Evolutionary conservation across 1,284 basidiomycete species (phyloP), one percentile per base, ranked within the genome.

Genomic region (Microbotryum saponariae): DNA sequence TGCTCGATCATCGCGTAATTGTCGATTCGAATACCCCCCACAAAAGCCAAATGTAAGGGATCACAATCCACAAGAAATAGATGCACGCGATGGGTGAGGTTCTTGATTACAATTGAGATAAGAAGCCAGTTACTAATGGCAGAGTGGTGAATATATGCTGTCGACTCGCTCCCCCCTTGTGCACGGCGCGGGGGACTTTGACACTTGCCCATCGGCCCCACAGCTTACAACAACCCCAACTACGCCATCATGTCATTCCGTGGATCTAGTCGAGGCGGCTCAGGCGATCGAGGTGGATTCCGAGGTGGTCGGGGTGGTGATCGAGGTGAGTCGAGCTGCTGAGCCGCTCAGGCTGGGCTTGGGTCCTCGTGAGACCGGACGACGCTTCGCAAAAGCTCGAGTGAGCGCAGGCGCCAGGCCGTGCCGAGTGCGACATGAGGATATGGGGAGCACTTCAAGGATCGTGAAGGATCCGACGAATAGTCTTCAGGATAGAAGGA

Each of bases 281-380:
- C 44, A n/a, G 25, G 33, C 50, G 44, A 46, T 16, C 59, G 66
- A 27, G 66, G 66, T 16, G 58, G 54, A 27, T 67, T 61, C 63
- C 25, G 65, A 21, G 61, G 66, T 33, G 64, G 58, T 45, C 54
- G 66, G 37, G 61, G 70, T 25, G 68, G 68, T 23, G 64, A 60
- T 44, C 51, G 56, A 42, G 60, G 59, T 63, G n/a, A 46, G 59
- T 58, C 37, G 37, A 16, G 37, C 37, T 42, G 37, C 37, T 42
- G 37, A 18, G 16, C 37, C 16, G 37, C 37, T 42, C 14, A 18
- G 37, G 14, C 12, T 12, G 12, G 37, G 37, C 37, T 18, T 42
- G 37, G 37, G 12, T 42, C 37, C 37, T 42, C 37, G 37, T 16
- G 14, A 6, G 16, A 42, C 37, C 9, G 37, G 37, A 42, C 37